A percentile compares a stretch with the other conserved stretches of the same genome.
phyloP scores from a whole-genome alignment of 106 monocot genomes.

The Dendrobium nobile region DNA sequence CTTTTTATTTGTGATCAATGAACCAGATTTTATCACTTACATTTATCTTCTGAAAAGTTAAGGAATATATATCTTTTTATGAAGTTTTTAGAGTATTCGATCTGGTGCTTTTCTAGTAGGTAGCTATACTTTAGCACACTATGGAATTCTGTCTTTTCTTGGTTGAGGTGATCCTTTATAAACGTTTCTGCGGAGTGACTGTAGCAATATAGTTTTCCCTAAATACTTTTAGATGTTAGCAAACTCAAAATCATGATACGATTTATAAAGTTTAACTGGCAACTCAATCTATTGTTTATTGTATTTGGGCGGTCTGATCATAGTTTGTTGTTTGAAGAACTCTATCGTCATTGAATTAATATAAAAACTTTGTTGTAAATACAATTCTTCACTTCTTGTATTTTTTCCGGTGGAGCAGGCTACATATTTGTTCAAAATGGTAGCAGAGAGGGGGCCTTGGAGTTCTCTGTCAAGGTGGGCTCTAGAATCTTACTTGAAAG shows the following conservation, averaged over 20 bases:
- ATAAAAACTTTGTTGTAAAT: background rate
- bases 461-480: constrained; percentile 88
- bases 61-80: too few species aligned
- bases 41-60: too few species aligned
- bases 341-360: background rate
- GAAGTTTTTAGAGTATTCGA: too few species aligned
- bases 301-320: background rate
- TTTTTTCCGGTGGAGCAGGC: constrained; percentile 36
- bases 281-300: background rate
- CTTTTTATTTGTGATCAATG: too few species aligned
- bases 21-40: too few species aligned
- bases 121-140: too few species aligned
- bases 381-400: background rate
- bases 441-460: constrained; percentile 94
- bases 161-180: too few species aligned
- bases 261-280: background rate
- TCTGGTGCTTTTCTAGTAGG: too few species aligned
- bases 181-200: too few species aligned
- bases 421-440: constrained; percentile 63
- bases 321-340: background rate
- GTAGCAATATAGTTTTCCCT: too few species aligned
- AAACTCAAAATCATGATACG: background rate
- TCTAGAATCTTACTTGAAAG: constrained; percentile 75
- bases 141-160: too few species aligned
- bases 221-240: background rate